These are phyloP conservation scores for Globisporangium parvum DNA, from an alignment of 352 stramenopile genomes.

Conservation along the genomic window DNA sequence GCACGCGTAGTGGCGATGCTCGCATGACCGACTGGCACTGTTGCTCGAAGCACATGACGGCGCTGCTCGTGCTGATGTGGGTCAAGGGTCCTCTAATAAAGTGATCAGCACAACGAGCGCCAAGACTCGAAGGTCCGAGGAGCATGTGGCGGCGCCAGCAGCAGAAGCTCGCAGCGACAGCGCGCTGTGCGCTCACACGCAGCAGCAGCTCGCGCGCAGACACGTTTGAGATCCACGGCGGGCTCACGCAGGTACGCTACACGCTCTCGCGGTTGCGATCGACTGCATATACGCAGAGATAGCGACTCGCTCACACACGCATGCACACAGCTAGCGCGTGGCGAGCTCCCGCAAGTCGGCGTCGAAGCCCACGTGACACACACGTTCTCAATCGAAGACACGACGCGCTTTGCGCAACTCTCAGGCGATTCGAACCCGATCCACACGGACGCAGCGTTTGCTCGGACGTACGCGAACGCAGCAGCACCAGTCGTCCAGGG, in stretches of 20 bases:
- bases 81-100: no score
- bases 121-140: no score
- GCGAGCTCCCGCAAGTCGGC: slow-evolving; percentile 40
- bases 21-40: no score
- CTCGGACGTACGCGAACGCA: slow-evolving; percentile 16
- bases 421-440: slow-evolving; percentile 76
- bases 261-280: neutral
- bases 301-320: neutral
- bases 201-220: neutral
- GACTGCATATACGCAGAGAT: neutral
- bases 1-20: no score
- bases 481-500: slow-evolving; percentile 63
- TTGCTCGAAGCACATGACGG: no score
- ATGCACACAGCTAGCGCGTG: slow-evolving; percentile 30
- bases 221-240: slow-evolving; percentile 8
- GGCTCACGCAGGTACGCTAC: slow-evolving; percentile 7
- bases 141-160: neutral
- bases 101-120: no score
- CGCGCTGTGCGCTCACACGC: neutral
- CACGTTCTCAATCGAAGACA: slow-evolving; percentile 57
- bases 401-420: slow-evolving; percentile 48
- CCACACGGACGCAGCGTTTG: slow-evolving; percentile 52
- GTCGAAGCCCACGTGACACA: slow-evolving; percentile 54
- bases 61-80: no score
- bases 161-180: neutral